These are phyloP conservation scores for Sphaerulina vaccinii DNA, from an alignment of 2,329 filamentous ascomycete species.

Conservation along the genomic window DNA sequence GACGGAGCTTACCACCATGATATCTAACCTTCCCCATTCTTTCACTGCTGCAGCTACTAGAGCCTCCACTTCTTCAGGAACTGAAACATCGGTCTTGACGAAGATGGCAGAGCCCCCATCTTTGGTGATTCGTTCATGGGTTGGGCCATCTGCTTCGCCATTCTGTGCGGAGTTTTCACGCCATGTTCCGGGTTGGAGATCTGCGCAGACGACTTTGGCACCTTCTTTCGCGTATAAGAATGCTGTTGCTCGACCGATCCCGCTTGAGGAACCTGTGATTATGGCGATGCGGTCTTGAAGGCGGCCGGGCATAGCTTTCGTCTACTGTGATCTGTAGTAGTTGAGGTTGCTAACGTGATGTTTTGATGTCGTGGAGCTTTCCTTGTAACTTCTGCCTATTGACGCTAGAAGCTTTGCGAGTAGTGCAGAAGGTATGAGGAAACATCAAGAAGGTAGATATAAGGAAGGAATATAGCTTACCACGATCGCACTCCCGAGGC, in stretches of 20 bases:
- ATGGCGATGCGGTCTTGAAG: constrained; percentile 32
- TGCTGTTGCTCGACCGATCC: constrained; percentile 38
- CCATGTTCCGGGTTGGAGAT: constrained; percentile 24
- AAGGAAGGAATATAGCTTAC: background rate
- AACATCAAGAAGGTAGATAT: background rate
- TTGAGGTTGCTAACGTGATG: too few relatives aligned
- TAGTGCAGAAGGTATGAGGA: background rate
- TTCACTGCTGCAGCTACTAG: constrained; percentile 33
- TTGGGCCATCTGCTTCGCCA: constrained; percentile 23
- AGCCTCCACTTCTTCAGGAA: constrained; percentile 32
- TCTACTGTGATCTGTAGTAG: background rate
- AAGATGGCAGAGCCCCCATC: constrained; percentile 29
- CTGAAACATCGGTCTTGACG: constrained; percentile 36
- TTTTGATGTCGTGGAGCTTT: too few relatives aligned
- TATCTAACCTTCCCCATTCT: constrained; percentile 37
- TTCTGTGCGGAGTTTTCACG: constrained; percentile 17
- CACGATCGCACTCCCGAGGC: background rate
- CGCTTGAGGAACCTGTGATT: constrained; percentile 38
- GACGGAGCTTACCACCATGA: constrained; percentile 26
- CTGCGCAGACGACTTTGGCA: constrained; percentile 33
- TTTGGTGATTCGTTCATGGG: constrained; percentile 22
- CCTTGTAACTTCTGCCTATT: background rate
- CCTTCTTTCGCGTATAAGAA: constrained; percentile 36
- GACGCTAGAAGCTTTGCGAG: too few relatives aligned
- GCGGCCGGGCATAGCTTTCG: constrained; percentile 24